Base-by-base conservation (phyloP, 108 stramenopile species). In the Nitzschia sp. region DNA sequence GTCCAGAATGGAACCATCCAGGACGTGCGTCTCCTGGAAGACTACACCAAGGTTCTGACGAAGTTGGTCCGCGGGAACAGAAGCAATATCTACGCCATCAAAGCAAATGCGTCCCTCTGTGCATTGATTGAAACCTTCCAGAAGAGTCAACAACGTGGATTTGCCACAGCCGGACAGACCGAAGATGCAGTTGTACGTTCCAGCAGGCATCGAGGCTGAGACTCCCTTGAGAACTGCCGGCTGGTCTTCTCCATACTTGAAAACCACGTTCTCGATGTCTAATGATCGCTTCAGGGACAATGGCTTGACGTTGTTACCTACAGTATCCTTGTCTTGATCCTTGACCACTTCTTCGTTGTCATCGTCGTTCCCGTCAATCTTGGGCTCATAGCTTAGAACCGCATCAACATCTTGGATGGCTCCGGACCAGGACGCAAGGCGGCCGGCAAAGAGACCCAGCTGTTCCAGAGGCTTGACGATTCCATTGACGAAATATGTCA, bases 1-100 rank as follows among this genome's bases (percentile, higher is more conserved):
- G 56, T 68, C 66, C 19, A 31, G 57, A 34, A 68, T 38, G 0
- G 66, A 56, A 2, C 18, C 66, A n/a, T 68, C 33, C 5, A 36
- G 58, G 13, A 68, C 36, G 23, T 56, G 28, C 1, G 56, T 68
- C 23, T 58, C 21, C 33, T 68, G 66, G 24, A 68, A 68, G 30
- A 68, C 36, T 1, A 68, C 66, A 2, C 25, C 30, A 1, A 68
- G 33, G 11, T 58, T 35, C 18, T 58, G 30, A 3, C 66, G 66
- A 58, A 68, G 36, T 28, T 30, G 29, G 23, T 68, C 34, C 15
- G 34, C 29, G 21, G 66, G 15, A 8, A 58, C 18, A 21, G 13
- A 17, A 8, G 31, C 56, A 25, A 68, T 68, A 35, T 58, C 66
- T 13, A 9, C 56, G 3, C 66, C 66, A 58, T 68, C 66, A 42